Conservation (phyloP, 192 early-diverging fungal species). For the Coemansia furcata region DNA sequence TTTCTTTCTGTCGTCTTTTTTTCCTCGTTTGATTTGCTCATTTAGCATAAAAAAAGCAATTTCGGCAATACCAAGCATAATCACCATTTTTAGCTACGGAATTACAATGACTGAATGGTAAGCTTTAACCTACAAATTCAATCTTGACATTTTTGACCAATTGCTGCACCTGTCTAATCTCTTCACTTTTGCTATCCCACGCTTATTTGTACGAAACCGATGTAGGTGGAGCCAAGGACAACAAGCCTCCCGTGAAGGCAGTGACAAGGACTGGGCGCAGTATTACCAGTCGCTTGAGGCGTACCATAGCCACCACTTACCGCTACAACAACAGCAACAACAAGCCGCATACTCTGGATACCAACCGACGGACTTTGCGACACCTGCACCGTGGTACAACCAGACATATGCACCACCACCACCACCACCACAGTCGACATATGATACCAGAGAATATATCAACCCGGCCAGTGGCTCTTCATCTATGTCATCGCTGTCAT, state of each 20-base stretch:
- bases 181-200: background rate
- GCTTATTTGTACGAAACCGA: background rate
- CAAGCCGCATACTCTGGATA: slow-evolving; percentile 1
- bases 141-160: background rate
- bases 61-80: background rate
- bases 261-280: slow-evolving; percentile 38
- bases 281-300: slow-evolving; percentile 47
- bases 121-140: background rate
- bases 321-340: slow-evolving; percentile 18
- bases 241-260: background rate
- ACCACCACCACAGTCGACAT: background rate
- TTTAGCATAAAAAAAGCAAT: no score
- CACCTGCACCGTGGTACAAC: slow-evolving; percentile 10
- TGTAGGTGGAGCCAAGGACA: slow-evolving; percentile 48
- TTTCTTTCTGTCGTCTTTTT: background rate
- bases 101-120: slow-evolving; percentile 7
- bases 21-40: background rate
- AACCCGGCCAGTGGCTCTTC: background rate
- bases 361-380: background rate
- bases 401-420: background rate
- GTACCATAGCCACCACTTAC: slow-evolving; percentile 30
- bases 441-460: background rate
- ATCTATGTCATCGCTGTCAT: background rate
- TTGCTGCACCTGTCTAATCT: background rate
- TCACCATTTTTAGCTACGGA: background rate